phyloP scores from a whole-genome alignment of 2,329 filamentous ascomycete species.

The Sclerotinia sclerotiorum region DNA sequence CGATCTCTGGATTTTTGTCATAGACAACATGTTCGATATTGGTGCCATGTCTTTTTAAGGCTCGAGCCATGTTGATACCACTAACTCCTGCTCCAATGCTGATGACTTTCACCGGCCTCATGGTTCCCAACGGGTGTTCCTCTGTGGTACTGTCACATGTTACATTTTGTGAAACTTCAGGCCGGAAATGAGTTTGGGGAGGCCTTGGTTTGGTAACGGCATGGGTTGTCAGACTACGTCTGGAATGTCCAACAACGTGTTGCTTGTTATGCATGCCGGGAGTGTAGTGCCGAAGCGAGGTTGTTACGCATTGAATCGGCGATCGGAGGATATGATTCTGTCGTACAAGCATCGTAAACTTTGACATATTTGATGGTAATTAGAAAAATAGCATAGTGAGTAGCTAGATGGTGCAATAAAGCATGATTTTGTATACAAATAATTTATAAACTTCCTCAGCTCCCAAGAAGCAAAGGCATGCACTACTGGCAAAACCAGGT shows the following conservation, averaged over 20 bases:
- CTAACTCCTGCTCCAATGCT: constrained; percentile 51
- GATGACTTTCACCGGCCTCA: constrained; percentile 35
- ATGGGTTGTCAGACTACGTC: background rate
- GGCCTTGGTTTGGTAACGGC: background rate
- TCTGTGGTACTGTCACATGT: background rate
- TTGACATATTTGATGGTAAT: background rate
- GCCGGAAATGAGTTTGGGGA: background rate
- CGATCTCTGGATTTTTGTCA: constrained; percentile 56
- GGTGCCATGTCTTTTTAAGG: constrained; percentile 46
- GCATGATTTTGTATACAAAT: background rate
- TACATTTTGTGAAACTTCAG: background rate
- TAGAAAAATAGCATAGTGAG: background rate
- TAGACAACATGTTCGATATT: constrained; percentile 51
- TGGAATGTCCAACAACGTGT: background rate
- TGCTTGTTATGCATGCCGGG: background rate
- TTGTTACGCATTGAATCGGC: background rate
- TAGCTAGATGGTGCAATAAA: background rate
- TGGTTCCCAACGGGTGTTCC: constrained; percentile 28
- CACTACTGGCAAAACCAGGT: background rate
- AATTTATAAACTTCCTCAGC: background rate
- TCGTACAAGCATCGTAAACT: background rate
- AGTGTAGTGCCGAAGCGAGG: background rate
- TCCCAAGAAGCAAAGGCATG: background rate
- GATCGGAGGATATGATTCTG: background rate
- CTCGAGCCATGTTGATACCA: constrained; percentile 49